Evolutionary conservation across 2,329 filamentous ascomycete genomes (phyloP).

Genomic region (Alternaria sp.): DNA sequence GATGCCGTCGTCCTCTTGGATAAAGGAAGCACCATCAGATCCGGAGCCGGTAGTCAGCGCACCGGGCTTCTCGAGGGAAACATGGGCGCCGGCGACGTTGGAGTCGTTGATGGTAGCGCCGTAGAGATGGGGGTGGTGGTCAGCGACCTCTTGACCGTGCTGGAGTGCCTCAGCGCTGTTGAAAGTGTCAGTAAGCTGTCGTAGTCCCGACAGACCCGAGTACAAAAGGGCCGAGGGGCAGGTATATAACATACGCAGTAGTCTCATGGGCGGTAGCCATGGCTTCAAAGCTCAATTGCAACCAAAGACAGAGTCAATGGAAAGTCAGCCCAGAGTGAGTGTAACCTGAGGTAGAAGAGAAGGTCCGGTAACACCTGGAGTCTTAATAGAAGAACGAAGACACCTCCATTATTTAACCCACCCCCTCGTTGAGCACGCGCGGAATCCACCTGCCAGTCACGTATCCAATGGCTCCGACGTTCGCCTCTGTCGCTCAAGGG

Average conservation of each 20-base stretch:
- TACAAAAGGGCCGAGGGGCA: neutral
- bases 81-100: conserved; percentile 27
- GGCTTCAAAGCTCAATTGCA: conserved; percentile 15
- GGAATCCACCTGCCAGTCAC: conserved; percentile 6
- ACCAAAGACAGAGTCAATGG: conserved; percentile 23
- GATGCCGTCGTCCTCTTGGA: conserved; percentile 38
- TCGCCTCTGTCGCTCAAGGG: conserved; percentile 21
- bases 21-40: conserved; percentile 25
- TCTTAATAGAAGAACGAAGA: conserved; percentile 13
- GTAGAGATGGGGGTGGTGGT: conserved; percentile 40
- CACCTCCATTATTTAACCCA: conserved; percentile 40
- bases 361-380: conserved; percentile 21
- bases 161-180: conserved; percentile 43
- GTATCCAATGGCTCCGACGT: conserved; percentile 22
- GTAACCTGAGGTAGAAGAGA: conserved; percentile 10
- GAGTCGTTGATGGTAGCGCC: conserved; percentile 35
- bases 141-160: conserved; percentile 38
- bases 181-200: conserved; percentile 7
- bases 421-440: conserved; percentile 12
- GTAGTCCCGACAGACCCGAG: neutral
- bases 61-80: conserved; percentile 29
- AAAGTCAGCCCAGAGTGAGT: conserved; percentile 9
- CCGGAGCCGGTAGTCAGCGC: conserved; percentile 5
- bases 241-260: conserved; percentile 34
- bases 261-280: conserved; percentile 42